A percentile compares a stretch with the other conserved stretches of the same genome.
phyloP scores from a whole-genome alignment of 495 filamentous ascomycete genomes.

The Penicillium lagena region DNA sequence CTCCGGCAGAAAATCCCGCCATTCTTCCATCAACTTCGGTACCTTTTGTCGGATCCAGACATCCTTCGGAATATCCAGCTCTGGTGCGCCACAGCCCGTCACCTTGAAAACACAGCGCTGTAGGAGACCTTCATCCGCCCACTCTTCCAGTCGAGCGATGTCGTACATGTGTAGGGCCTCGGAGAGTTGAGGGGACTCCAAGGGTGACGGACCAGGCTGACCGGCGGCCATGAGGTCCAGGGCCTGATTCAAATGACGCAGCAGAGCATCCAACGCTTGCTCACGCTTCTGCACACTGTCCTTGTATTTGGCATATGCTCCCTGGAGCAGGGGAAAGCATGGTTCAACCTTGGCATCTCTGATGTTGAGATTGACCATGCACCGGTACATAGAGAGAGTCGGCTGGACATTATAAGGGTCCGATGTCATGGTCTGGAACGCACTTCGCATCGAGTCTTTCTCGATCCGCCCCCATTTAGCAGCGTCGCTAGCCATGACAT shows the following conservation, averaged over 20 bases:
- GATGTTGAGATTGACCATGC: constrained; percentile 34
- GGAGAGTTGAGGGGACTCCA: constrained; percentile 20
- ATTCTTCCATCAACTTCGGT: constrained; percentile 42
- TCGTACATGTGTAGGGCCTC: constrained; percentile 34
- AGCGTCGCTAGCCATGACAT: constrained; percentile 33
- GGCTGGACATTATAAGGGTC: constrained; percentile 52
- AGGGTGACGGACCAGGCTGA: constrained; percentile 5
- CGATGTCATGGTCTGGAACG: constrained; percentile 51
- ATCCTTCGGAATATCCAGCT: constrained; percentile 12
- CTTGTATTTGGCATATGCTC: constrained; percentile 27
- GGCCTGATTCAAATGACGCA: constrained; percentile 8
- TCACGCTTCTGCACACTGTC: constrained; percentile 18
- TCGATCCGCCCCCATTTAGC: constrained; percentile 27
- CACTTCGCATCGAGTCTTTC: constrained; percentile 24
- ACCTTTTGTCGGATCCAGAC: constrained; percentile 27
- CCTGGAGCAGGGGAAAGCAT: constrained; percentile 18
- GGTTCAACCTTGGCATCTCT: constrained; percentile 7
- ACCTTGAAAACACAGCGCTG: constrained; percentile 4
- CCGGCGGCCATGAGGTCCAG: constrained; percentile 2
- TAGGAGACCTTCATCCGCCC: constrained; percentile 20
- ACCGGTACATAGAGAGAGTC: constrained; percentile 46
- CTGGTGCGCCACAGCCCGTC: constrained; percentile 1
- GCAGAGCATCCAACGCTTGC: constrained; percentile 12
- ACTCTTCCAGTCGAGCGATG: constrained; percentile 23
- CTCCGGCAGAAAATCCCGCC: constrained; percentile 40